Percentiles rank a stretch among this genome's conserved stretches.
These are phyloP conservation scores for Coemansia sp. DNA, from an alignment of 192 early-diverging fungal species.

Conservation along the genomic window DNA sequence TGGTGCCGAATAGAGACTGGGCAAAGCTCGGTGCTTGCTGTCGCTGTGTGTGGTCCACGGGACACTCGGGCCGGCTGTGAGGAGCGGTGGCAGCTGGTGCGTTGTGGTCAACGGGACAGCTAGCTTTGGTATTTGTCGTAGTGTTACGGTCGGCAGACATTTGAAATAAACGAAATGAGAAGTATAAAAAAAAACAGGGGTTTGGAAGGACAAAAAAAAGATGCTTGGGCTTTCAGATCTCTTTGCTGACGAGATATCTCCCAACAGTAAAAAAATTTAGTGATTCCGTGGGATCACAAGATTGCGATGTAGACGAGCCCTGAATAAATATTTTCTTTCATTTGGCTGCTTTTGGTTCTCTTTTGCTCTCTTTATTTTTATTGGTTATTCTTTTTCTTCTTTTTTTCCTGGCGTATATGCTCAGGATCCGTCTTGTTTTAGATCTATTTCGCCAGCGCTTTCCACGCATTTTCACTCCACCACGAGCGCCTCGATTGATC, in stretches of 20 bases:
- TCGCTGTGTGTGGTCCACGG: slow-evolving; percentile 27
- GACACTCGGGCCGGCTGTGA: slow-evolving; percentile 21
- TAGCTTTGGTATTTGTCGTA: not conserved
- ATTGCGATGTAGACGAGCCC: not conserved
- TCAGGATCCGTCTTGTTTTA: not conserved
- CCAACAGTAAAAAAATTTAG: not conserved
- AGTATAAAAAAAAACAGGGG: not conserved
- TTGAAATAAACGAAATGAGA: not conserved
- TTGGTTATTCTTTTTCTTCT: not conserved
- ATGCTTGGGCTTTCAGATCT: not conserved
- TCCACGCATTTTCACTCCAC: not conserved
- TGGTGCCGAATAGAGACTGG: slow-evolving; percentile 26
- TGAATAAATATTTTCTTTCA: not conserved
- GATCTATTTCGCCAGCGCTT: not conserved
- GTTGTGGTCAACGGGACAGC: slow-evolving; percentile 34
- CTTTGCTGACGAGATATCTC: slow-evolving; percentile 3
- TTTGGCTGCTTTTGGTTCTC: not conserved
- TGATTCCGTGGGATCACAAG: not conserved
- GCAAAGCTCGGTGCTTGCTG: slow-evolving; percentile 26
- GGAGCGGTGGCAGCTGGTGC: not conserved
- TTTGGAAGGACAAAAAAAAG: not conserved
- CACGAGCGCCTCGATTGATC: not conserved
- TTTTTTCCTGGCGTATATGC: slow-evolving; percentile 1
- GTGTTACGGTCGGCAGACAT: not conserved
- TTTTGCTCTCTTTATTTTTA: not conserved